A percentile compares a stretch with the other conserved stretches of the same genome.
phyloP scores from a whole-genome alignment of 768 basidiomycete species.

The Leccinum sublutescens region DNA sequence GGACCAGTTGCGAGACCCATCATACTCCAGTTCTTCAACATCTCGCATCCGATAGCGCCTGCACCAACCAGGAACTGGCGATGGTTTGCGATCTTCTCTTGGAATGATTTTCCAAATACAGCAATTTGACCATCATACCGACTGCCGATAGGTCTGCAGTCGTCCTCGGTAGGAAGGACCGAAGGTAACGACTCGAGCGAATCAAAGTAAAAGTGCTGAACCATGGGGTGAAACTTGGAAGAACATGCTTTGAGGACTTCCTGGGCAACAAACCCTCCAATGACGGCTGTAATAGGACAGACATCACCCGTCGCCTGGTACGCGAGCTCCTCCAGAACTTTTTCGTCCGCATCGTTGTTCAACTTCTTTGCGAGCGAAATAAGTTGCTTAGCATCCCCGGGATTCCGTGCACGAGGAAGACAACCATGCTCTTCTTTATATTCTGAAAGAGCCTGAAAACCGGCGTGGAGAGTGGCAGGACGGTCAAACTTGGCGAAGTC shows the following conservation, averaged over 20 bases:
- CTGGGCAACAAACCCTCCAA: conserved; percentile 97
- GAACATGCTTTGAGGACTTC: conserved; percentile 96
- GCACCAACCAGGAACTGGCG: conserved; percentile 96
- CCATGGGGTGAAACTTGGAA: conserved; percentile 96
- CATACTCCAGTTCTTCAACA: conserved; percentile 99
- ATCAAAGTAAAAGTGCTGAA: conserved; percentile 96
- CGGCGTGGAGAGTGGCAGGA: conserved; percentile 84
- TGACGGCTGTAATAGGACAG: conserved; percentile 86
- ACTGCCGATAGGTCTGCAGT: conserved; percentile 76
- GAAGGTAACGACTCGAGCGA: conserved; percentile 91
- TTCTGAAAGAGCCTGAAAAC: conserved; percentile 89
- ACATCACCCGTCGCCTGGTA: conserved; percentile 92
- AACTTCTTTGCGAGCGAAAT: conserved; percentile 77
- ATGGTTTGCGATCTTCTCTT: conserved; percentile 84
- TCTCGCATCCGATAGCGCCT: conserved; percentile 99
- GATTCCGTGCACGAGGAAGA: conserved; percentile 80
- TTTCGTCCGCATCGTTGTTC: conserved; percentile 74
- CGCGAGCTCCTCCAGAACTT: conserved; percentile 76
- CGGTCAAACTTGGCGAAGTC: conserved; percentile 98
- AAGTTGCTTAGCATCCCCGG: conserved; percentile 72
- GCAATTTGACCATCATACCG: conserved; percentile 95
- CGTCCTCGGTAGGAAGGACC: conserved; percentile 71
- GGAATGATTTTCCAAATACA: conserved; percentile 92
- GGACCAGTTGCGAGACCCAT: conserved; percentile 88
- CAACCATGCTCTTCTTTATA: conserved; percentile 65